Conservation (phyloP, 345 rosid species). For the Linum tenue region DNA sequence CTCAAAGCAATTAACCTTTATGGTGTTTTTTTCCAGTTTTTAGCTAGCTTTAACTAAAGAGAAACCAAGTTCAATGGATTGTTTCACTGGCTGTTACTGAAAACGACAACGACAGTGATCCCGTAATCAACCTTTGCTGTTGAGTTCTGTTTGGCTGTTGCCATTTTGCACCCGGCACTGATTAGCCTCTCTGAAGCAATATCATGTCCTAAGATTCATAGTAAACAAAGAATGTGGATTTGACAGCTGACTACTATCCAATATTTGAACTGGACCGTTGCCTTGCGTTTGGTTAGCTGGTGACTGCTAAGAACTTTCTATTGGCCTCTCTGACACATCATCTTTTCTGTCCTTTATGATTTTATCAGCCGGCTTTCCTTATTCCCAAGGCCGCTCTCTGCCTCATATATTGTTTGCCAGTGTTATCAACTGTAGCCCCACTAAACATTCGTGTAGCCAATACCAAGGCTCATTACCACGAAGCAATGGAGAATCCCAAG, state of each 20-base stretch:
- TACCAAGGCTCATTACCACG: not conserved
- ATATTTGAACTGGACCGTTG: not conserved
- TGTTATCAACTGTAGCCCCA: not conserved
- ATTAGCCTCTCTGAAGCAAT: not conserved
- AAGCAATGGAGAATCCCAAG: slow-evolving; percentile 33
- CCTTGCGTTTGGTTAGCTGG: not conserved
- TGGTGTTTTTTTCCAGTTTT: too few relatives aligned
- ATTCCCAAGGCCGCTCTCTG: not conserved
- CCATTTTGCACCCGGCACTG: not conserved
- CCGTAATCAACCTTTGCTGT: not conserved
- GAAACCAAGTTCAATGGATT: not conserved
- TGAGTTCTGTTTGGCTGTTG: not conserved
- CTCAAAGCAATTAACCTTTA: too few relatives aligned
- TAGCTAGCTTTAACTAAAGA: not conserved
- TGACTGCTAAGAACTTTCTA: not conserved
- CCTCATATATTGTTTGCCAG: not conserved
- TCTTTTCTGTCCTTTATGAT: not conserved
- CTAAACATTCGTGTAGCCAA: not conserved
- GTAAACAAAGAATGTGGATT: not conserved
- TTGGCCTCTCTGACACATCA: not conserved
- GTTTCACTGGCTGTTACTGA: not conserved
- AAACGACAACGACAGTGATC: not conserved
- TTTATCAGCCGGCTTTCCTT: not conserved
- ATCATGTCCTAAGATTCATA: not conserved
- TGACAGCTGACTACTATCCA: not conserved